These are phyloP conservation scores for Candida parachauliodes DNA, from an alignment of 805 yeast species.

Conservation along the genomic window DNA sequence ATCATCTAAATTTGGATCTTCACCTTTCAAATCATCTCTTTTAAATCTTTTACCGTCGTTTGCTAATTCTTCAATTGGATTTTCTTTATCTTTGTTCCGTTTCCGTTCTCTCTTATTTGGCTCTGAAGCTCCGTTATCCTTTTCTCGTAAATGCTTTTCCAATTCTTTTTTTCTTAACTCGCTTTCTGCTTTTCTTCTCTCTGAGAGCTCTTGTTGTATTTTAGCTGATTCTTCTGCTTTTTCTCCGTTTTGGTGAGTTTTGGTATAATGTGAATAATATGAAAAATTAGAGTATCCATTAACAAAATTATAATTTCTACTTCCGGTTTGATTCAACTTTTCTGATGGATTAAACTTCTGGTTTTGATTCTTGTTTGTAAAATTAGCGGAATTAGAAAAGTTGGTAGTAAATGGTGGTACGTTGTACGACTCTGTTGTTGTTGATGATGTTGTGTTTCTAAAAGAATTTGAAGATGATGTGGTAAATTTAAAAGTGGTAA, in stretches of 20 bases:
- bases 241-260: slow-evolving; percentile 7
- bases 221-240: slow-evolving; percentile 12
- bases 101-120: slow-evolving; percentile 17
- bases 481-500: background rate
- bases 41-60: slow-evolving; percentile 5
- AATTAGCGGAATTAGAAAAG: background rate
- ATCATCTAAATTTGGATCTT: background rate
- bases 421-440: background rate
- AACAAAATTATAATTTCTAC: background rate
- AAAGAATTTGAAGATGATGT: slow-evolving; percentile 1
- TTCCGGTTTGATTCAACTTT: background rate
- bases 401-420: background rate
- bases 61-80: too few relatives aligned
- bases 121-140: too few relatives aligned
- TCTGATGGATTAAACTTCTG: background rate
- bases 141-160: slow-evolving; percentile 3
- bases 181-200: slow-evolving; percentile 12
- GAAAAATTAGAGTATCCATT: slow-evolving; percentile 1
- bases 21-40: too few relatives aligned
- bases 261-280: slow-evolving; percentile 5
- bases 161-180: slow-evolving; percentile 10
- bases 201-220: slow-evolving; percentile 11
- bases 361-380: background rate
- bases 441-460: background rate
- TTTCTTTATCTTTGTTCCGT: slow-evolving; percentile 4